Evolutionary conservation across 2,329 filamentous ascomycete genomes (phyloP).

Genomic region (Colletotrichum costaricense): DNA sequence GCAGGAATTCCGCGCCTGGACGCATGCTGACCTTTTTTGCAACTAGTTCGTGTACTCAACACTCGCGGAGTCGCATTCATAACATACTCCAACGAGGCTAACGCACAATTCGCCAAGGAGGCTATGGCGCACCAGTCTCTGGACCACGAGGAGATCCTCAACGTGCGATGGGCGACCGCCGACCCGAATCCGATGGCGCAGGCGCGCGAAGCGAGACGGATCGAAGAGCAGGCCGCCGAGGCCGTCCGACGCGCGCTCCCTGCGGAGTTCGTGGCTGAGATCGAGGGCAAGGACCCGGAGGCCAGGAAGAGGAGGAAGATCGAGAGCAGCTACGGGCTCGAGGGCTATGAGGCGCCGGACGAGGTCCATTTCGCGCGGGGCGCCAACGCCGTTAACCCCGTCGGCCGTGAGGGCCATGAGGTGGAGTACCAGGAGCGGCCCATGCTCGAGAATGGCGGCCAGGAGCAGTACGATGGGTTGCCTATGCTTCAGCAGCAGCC

Average conservation of each 20-base stretch:
- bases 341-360: slow-evolving; percentile 94
- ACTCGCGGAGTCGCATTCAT: slow-evolving; percentile 92
- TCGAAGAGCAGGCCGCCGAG: slow-evolving; percentile 97
- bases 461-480: slow-evolving; percentile 40
- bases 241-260: slow-evolving; percentile 90
- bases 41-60: slow-evolving; percentile 80
- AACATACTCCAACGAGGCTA: slow-evolving; percentile 86
- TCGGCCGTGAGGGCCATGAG: slow-evolving; percentile 69
- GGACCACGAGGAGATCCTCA: slow-evolving; percentile 92
- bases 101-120: slow-evolving; percentile 88
- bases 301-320: slow-evolving; percentile 89
- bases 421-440: slow-evolving; percentile 70
- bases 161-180: slow-evolving; percentile 96
- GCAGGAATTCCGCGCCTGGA: not conserved
- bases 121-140: slow-evolving; percentile 95
- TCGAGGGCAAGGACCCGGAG: slow-evolving; percentile 90
- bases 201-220: slow-evolving; percentile 85
- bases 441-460: slow-evolving; percentile 64
- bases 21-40: not conserved
- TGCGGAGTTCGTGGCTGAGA: slow-evolving; percentile 89
- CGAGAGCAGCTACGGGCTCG: slow-evolving; percentile 87
- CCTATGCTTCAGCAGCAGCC: slow-evolving; percentile 43
- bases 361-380: slow-evolving; percentile 92
- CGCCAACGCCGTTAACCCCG: slow-evolving; percentile 72
- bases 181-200: slow-evolving; percentile 97